These are phyloP conservation scores for Quercus engelmannii DNA, from an alignment of 306 rosid species.

Conservation along the genomic window DNA sequence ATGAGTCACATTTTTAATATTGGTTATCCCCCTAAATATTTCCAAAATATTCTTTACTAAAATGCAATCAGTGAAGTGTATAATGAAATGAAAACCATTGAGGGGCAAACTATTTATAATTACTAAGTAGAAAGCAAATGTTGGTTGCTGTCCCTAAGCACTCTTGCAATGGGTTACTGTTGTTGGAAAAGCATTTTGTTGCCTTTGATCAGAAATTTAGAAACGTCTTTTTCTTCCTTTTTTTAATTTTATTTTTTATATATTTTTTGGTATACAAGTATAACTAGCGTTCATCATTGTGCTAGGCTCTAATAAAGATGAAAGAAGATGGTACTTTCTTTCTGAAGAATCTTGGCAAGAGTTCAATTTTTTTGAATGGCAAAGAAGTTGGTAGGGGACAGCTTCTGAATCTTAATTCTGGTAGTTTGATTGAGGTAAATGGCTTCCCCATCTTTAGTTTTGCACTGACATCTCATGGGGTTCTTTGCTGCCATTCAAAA, in stretches of 20 bases:
- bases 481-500: not conserved
- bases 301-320: constrained; percentile 78
- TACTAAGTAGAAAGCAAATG: not conserved
- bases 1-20: constrained; percentile 2
- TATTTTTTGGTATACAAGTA: not conserved
- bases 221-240: not conserved
- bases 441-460: constrained; percentile 18
- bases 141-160: not conserved
- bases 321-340: constrained; percentile 65
- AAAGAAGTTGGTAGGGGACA: constrained; percentile 59
- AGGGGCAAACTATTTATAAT: not conserved
- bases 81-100: not conserved
- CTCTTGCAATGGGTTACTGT: constrained; percentile 10
- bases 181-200: not conserved
- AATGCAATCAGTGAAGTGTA: not conserved
- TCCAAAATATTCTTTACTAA: not conserved
- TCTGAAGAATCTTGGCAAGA: constrained; percentile 66
- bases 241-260: not conserved
- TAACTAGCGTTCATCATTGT: constrained; percentile 16
- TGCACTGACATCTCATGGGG: not conserved
- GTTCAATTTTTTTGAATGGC: constrained; percentile 71
- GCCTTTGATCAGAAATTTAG: not conserved
- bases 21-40: constrained; percentile 7
- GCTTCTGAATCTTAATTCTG: constrained; percentile 36
- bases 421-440: constrained; percentile 73